These are phyloP conservation scores for Phascolomyces articulosus DNA, from an alignment of 371 early-diverging fungal species.

Conservation along the genomic window DNA sequence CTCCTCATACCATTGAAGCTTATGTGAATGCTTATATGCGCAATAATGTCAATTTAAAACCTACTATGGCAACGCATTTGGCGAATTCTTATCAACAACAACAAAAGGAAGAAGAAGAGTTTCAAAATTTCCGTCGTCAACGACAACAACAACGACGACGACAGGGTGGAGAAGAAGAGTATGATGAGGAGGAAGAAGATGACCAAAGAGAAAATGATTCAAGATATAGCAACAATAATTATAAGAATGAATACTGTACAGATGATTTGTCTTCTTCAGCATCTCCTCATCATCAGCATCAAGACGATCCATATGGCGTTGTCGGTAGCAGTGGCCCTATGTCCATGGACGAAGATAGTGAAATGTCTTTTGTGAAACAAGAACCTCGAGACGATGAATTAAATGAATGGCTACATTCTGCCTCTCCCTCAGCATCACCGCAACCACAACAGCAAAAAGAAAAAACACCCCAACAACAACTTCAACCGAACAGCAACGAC, in stretches of 20 bases:
- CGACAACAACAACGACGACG: not conserved
- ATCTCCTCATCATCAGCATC: not conserved
- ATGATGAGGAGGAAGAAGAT: slow-evolving; percentile 1
- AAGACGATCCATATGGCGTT: not conserved
- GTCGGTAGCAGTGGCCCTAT: not conserved
- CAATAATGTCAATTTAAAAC: slow-evolving; percentile 21
- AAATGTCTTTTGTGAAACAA: not conserved
- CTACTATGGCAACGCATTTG: slow-evolving; percentile 16
- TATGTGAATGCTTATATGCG: slow-evolving; percentile 26
- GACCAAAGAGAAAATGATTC: slow-evolving; percentile 6
- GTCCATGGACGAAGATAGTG: not conserved
- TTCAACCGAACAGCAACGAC: not conserved
- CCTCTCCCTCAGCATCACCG: not conserved
- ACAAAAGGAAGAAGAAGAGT: slow-evolving; percentile 9
- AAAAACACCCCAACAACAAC: not conserved
- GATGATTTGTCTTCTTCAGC: not conserved
- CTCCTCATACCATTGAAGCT: slow-evolving; percentile 27
- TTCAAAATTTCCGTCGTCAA: too few relatives aligned
- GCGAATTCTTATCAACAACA: slow-evolving; percentile 6
- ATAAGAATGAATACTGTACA: not conserved
- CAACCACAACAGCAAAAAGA: not conserved
- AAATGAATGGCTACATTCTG: not conserved
- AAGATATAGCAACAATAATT: not conserved
- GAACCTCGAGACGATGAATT: not conserved
- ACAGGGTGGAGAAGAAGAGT: not conserved